Evolutionary conservation across 495 filamentous ascomycete genomes (phyloP).

Genomic region (Lophiotrema nucula): DNA sequence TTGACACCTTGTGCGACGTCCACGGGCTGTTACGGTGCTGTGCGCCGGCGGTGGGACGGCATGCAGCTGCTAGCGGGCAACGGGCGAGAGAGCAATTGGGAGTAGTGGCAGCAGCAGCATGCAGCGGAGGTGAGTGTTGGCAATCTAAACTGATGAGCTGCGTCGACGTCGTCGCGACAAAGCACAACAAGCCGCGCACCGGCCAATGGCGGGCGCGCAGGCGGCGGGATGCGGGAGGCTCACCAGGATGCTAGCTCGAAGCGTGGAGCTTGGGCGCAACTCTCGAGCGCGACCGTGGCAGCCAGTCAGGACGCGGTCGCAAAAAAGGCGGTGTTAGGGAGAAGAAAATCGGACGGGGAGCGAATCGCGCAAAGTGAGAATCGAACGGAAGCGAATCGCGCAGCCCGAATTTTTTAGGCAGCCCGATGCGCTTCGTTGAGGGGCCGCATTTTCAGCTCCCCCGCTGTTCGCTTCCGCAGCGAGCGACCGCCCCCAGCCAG

Average conservation of each 20-base stretch:
- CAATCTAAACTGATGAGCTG: constrained; percentile 21
- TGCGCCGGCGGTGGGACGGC: constrained; percentile 13
- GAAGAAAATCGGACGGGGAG: not conserved
- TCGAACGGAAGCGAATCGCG: not conserved
- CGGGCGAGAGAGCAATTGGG: not conserved
- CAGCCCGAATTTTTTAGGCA: not conserved
- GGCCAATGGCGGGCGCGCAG: constrained; percentile 19
- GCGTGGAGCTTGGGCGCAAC: constrained; percentile 7
- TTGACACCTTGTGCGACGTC: constrained; percentile 16
- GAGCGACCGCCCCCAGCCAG: no score
- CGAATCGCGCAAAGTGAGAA: constrained; percentile 15
- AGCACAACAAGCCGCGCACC: constrained; percentile 15
- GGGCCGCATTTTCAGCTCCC: no score
- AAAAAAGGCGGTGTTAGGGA: constrained; percentile 8
- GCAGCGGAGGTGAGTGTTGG: constrained; percentile 21
- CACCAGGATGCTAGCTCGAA: constrained; percentile 8
- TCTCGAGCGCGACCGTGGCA: not conserved
- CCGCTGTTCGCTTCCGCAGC: no score
- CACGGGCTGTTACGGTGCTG: not conserved
- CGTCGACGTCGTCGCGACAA: constrained; percentile 5
- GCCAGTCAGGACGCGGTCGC: constrained; percentile 17
- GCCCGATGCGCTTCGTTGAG: no score
- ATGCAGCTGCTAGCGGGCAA: constrained; percentile 6
- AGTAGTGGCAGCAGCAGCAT: not conserved
- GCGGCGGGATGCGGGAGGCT: constrained; percentile 18